Base-by-base conservation (phyloP, 768 basidiomycete genomes). In the Mycena latifolia region DNA sequence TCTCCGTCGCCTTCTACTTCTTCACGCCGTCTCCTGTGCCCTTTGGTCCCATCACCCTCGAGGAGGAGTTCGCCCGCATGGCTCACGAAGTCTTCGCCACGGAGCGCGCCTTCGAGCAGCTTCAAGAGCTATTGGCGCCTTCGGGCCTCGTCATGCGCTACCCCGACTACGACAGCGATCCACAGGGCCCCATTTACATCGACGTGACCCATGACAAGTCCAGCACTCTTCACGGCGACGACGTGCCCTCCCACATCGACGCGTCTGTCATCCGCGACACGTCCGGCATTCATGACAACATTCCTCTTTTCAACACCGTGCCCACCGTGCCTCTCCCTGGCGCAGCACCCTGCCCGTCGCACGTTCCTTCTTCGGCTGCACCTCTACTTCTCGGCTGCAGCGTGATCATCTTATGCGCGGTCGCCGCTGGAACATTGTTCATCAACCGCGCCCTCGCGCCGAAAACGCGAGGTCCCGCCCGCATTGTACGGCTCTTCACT, bases 21-120 rank as follows among this genome's bases (percentile, higher is more conserved):
- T 27, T 54, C 53, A 54, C 5, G 24, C 53, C 53, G 2, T 8
- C 22, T 6, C 35, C 33, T 18, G 24, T 39, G 2, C 20, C n/a
- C 35, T 18, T 54, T 5, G 53, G 53, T 22, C 53, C 53, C 20
- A 20, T 39, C n/a, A 54, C 53, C 22, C 25, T 54, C 33, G 53
- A 54, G 22, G 35, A 54, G 7, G 4, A 37, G 5, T 22, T 25
- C 33, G 33, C 25, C 12, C 1, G 12, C 11, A 2, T 39, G 33
- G 5, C 25, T 3, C 53, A 31, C 24, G 53, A 25, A 12, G 1
- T 14, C 14, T 39, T 24, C 53, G 33, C 33, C 12, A 5, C 25
- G 4, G 3, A 24, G 1, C n/a, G n/a, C 33, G 35, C 6, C 6
- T 54, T 37, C 14, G 53, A 54, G 14, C 5, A 29, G 12, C 24